phyloP scores from a whole-genome alignment of 495 filamentous ascomycete genomes.

The Aspergillus ellipticus region DNA sequence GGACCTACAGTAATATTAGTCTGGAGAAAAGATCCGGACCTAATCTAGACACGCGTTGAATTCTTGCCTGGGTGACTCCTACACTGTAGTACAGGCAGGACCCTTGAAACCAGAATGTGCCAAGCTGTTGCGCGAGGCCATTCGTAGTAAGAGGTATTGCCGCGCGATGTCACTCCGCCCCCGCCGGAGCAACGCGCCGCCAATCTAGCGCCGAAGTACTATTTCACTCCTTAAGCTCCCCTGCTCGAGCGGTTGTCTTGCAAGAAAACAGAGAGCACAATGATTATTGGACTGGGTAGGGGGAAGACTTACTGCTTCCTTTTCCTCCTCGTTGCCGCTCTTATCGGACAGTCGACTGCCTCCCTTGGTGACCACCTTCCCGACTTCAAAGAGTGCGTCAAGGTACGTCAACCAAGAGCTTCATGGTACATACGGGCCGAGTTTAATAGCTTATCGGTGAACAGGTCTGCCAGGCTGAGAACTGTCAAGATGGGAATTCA shows the following conservation, averaged over 20 bases:
- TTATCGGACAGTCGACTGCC: slow-evolving; percentile 53
- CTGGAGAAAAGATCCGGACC: too few species aligned
- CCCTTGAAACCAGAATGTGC: too few species aligned
- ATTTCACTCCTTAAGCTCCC: slow-evolving; percentile 21
- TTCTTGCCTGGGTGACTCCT: background rate
- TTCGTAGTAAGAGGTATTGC: slow-evolving; percentile 1
- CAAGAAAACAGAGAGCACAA: slow-evolving; percentile 21
- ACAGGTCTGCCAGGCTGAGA: slow-evolving; percentile 77
- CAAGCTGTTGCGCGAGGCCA: slow-evolving; percentile 21
- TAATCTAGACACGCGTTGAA: too few species aligned
- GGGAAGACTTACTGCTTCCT: slow-evolving; percentile 25
- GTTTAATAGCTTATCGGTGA: slow-evolving; percentile 9
- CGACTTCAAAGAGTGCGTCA: slow-evolving; percentile 84
- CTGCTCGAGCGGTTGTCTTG: slow-evolving; percentile 13
- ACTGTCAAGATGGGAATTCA: slow-evolving; percentile 59
- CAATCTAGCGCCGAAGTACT: slow-evolving; percentile 12
- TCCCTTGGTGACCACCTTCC: slow-evolving; percentile 83
- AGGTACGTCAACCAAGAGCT: slow-evolving; percentile 48
- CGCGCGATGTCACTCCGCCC: slow-evolving; percentile 17
- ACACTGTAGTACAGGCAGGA: background rate
- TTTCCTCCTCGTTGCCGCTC: slow-evolving; percentile 39
- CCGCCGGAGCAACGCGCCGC: slow-evolving; percentile 14
- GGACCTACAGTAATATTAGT: too few species aligned
- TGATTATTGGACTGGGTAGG: slow-evolving; percentile 25
- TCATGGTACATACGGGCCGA: background rate